Evolutionary conservation across 805 yeast species (phyloP), one percentile per base, ranked within the genome.

Genomic region (Blastobotrys parvus): DNA sequence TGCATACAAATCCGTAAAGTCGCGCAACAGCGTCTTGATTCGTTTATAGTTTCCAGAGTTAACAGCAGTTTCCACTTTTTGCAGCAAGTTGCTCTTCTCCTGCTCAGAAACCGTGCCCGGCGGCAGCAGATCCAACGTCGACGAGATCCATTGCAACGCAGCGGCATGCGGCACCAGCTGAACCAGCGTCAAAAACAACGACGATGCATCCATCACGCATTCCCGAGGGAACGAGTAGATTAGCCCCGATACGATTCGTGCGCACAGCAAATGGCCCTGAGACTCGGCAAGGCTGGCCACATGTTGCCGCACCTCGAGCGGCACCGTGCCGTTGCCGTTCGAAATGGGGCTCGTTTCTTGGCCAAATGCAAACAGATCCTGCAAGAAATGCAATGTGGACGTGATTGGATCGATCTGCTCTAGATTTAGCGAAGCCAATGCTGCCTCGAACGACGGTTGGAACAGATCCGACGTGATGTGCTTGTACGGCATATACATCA

Each of bases 291-390:
- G 66, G 29, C 62, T 61, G 40, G 73, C 58, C 18, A 81, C 67
- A 36, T 71, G 69, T 19, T 61, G 56, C 45, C 75, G 72, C 64
- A 17, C 71, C 75, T n/a, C 60, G 33, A 8, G 10, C 10, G 29
- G 10, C 10, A 11, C 7, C 11, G 7, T 7, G 10, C 10, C 7
- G 11, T 25, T 11, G 8, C n/a, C 35, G 3, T 17, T 11, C 20
- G 35, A 6, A 6, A 16, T 10, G 6, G 18, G 19, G 72, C 5
- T 94, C 7, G 74, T 68, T 21, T 74, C 80, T 50, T 81, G 76
- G 1, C 95, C 95, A 90, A 94, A 89, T 4, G 88, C 75, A 18
- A 84, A 63, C 29, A 87, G 69, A 59, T 92, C 98, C 50, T 85
- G 80, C 52, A 89, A 62, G 59, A 77, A 87, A 56, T 86, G 88